Evolutionary conservation across 2,329 filamentous ascomycete species (phyloP), one percentile per base, ranked within the genome.

Genomic region (Calonectria montana): DNA sequence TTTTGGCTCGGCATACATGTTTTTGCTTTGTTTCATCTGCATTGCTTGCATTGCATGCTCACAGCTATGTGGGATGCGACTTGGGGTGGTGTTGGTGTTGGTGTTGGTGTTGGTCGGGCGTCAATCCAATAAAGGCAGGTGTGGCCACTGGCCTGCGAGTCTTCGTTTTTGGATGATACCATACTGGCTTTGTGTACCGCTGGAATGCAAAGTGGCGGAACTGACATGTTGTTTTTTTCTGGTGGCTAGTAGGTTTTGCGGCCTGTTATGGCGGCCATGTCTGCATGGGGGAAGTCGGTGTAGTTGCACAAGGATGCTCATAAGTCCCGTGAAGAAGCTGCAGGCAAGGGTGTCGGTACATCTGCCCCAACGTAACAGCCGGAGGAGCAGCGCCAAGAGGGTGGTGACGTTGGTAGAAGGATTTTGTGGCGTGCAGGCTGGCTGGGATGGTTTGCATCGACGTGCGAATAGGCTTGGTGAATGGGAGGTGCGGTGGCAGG

Each of bases 351-450:
- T 39, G 13, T 31, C 53, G 53, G 53, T 35, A 59, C 37, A 59
- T 59, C 53, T 57, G 29, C 53, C 53, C 31, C 53, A 59, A 59
- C 53, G 53, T 59, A 59, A 59, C 53, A 59, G 53, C 53, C 53
- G 53, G 37, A 59, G 53, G 37, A 59, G 53, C 31, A 59, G 31
- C 31, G 35, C 53, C 53, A 59, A 39, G 53, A 23, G 25, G 53
- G 37, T 39, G 53, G 53, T 39, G 35, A 59, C 53, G 31, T 59
- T 59, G 31, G 13, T 35, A 27, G 18, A 55, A 23, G 29, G 53
- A 21, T 59, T 59, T 13, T 16, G 43, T 47, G 43, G 43, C n/a
- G 43, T 47, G 43, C 43, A 47, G 43, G 16, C 43, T 47, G 43
- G 13, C 29, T 16, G 3, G 31, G 31, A 59, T 59, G 53, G 31